Base-by-base conservation (phyloP, 1,139 yeast genomes). In the Keqinozyma sinolaborantium region DNA sequence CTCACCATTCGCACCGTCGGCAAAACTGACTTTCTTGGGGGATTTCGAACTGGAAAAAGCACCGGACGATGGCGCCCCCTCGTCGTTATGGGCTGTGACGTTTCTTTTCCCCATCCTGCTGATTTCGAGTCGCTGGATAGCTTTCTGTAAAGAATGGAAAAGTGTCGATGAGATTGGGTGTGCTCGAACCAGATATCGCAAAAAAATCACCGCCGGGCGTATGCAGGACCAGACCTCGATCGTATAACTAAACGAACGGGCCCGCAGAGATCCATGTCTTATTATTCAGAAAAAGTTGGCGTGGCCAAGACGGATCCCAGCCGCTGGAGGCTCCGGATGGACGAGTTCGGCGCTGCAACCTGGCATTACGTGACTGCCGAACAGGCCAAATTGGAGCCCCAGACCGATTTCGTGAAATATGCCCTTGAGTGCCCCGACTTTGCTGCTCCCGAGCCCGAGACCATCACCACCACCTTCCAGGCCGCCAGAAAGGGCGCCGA, bases 401-500 rank as follows among this genome's bases (percentile, higher is more conserved):
- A 81, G 47, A 63, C 81, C 19, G 67, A 72, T 13, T 71, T 70
- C 46, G 80, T 76, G 5, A 71, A 80, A 47, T 80, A 84, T 51
- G 62, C 78, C 5, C 53, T 83, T 26, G 58, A 71, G 33, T 44
- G 60, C 34, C 57, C 60, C 1, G 73, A 66, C 24, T 77, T 77
- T 39, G 58, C 65, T 5, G 54, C 67, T 0, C 77, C 79, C 1
- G 40, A 39, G 1, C 64, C 70, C 0, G 53, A 52, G 15, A 41
- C 47, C 30, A 49, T 51, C 38, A 28, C 37, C 7, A 64, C 78
- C 0, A 79, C 95, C 0, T 56, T 58, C 21, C 79, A 83, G 25
- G 78, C 95, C 1, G 83, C 90, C 1, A 56, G 68, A 27, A 82
- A 84, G 45, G 95, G 94, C 12, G 94, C 92, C 3, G 69, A 73